A percentile compares a stretch with the other conserved stretches of the same genome.
These are phyloP conservation scores for Graphilbum ipis-grandicollis DNA, from an alignment of 2,329 filamentous ascomycete genomes.

Conservation along the genomic window DNA sequence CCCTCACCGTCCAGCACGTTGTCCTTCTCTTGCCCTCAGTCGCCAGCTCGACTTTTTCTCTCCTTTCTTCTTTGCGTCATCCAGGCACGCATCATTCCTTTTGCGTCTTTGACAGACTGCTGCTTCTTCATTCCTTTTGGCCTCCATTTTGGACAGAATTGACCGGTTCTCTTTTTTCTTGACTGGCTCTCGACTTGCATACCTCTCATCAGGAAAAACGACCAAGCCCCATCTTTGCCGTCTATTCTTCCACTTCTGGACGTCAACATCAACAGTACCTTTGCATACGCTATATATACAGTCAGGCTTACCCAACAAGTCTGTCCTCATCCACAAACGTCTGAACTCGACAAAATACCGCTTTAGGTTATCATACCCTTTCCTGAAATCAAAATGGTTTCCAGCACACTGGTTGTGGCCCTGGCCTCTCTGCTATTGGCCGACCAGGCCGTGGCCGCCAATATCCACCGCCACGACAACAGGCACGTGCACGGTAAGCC, in stretches of 20 bases:
- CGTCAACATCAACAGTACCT: too few species aligned
- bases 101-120: conserved; percentile 37
- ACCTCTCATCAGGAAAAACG: conserved; percentile 1
- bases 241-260: too few species aligned
- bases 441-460: conserved; percentile 23
- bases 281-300: too few species aligned
- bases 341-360: too few species aligned
- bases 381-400: conserved; percentile 5
- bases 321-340: too few species aligned
- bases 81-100: conserved; percentile 20
- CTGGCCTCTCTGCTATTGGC: conserved; percentile 25
- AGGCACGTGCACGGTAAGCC: conserved; percentile 16
- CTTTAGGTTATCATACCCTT: not conserved
- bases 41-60: conserved; percentile 7
- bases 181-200: not conserved
- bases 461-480: conserved; percentile 24
- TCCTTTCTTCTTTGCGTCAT: conserved; percentile 6
- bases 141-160: not conserved
- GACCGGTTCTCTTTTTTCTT: conserved; percentile 7
- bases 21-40: conserved; percentile 2
- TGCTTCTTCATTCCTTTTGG: conserved; percentile 7
- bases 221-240: too few species aligned
- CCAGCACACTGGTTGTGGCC: conserved; percentile 15
- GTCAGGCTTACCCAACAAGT: too few species aligned
- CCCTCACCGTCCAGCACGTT: not conserved